Conservation (phyloP, 2,329 filamentous ascomycete genomes). For the Sporothrix variecibatus region DNA sequence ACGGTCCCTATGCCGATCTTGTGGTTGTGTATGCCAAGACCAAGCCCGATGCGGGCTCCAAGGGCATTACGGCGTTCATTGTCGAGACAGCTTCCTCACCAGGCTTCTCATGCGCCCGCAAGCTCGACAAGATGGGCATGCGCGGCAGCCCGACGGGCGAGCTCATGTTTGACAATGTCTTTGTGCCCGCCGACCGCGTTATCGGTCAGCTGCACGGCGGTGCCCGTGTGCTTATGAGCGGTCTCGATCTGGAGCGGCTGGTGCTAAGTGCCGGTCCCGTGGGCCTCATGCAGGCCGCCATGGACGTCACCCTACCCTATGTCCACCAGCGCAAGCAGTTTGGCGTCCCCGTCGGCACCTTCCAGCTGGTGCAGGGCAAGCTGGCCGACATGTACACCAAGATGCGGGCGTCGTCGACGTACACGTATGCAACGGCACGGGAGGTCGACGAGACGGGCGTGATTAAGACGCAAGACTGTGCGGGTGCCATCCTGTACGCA, state of each 20-base stretch:
- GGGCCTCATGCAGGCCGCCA: slow-evolving; percentile 88
- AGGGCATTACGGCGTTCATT: slow-evolving; percentile 94
- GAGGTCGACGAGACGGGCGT: slow-evolving; percentile 73
- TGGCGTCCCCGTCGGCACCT: slow-evolving; percentile 75
- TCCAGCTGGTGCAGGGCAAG: slow-evolving; percentile 90
- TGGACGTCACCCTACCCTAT: slow-evolving; percentile 86
- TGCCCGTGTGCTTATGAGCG: slow-evolving; percentile 92
- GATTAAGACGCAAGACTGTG: slow-evolving; percentile 87
- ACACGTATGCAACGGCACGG: slow-evolving; percentile 82
- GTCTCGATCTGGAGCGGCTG: slow-evolving; percentile 88
- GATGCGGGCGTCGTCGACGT: slow-evolving; percentile 77
- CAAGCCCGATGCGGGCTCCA: slow-evolving; percentile 73
- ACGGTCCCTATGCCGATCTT: slow-evolving; percentile 89
- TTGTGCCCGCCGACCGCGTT: slow-evolving; percentile 80
- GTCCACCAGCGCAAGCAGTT: slow-evolving; percentile 90
- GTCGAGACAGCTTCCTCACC: slow-evolving; percentile 65
- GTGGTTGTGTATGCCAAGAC: slow-evolving; percentile 98
- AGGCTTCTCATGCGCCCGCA: slow-evolving; percentile 84
- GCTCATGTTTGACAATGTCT: slow-evolving; percentile 85
- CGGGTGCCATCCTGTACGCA: slow-evolving; percentile 89
- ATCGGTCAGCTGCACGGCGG: slow-evolving; percentile 80
- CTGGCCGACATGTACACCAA: slow-evolving; percentile 98
- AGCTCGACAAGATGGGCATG: slow-evolving; percentile 98
- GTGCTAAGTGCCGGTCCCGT: slow-evolving; percentile 89
- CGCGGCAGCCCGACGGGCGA: slow-evolving; percentile 95